Evolutionary conservation across 1,139 yeast species (phyloP).

Genomic region (Yamadazyma mexicana): DNA sequence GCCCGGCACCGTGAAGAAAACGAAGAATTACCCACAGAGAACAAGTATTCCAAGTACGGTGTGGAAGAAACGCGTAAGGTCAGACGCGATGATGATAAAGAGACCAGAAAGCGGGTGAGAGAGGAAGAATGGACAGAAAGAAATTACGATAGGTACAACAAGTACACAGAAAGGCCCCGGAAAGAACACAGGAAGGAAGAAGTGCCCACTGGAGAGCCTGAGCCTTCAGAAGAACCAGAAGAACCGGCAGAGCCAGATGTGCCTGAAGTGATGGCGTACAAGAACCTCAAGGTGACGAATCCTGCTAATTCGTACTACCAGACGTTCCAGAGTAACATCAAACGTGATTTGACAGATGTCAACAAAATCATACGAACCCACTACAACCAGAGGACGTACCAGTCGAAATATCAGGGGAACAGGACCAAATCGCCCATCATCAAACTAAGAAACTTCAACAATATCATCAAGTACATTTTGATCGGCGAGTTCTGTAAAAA

Average conservation of each 20-base stretch:
- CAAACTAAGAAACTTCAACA: constrained; percentile 84
- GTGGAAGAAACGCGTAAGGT: constrained; percentile 12
- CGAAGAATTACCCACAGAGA: constrained; percentile 5
- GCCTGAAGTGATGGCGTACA: constrained; percentile 29
- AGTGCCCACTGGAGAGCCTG: background rate
- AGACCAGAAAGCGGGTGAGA: constrained; percentile 4
- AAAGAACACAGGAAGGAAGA: constrained; percentile 3
- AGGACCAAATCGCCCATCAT: constrained; percentile 82
- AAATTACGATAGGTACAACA: constrained; percentile 9
- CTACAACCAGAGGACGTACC: constrained; percentile 81
- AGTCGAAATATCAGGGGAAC: constrained; percentile 57
- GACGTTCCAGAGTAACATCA: constrained; percentile 42
- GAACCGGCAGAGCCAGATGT: constrained; percentile 11
- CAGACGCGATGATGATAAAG: constrained; percentile 7
- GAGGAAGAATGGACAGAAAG: constrained; percentile 8
- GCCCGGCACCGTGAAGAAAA: constrained; percentile 5
- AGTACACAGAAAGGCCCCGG: constrained; percentile 9
- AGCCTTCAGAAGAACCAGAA: constrained; percentile 7
- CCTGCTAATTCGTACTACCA: constrained; percentile 33
- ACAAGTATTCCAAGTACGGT: constrained; percentile 33
- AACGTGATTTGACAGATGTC: constrained; percentile 39
- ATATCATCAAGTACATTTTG: constrained; percentile 86
- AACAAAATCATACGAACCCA: constrained; percentile 73
- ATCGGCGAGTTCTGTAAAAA: constrained; percentile 57
- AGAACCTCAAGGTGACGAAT: constrained; percentile 31